Evolutionary conservation across 2,329 filamentous ascomycete species (phyloP), one percentile per base, ranked within the genome.

Genomic region (Colletotrichum horii): DNA sequence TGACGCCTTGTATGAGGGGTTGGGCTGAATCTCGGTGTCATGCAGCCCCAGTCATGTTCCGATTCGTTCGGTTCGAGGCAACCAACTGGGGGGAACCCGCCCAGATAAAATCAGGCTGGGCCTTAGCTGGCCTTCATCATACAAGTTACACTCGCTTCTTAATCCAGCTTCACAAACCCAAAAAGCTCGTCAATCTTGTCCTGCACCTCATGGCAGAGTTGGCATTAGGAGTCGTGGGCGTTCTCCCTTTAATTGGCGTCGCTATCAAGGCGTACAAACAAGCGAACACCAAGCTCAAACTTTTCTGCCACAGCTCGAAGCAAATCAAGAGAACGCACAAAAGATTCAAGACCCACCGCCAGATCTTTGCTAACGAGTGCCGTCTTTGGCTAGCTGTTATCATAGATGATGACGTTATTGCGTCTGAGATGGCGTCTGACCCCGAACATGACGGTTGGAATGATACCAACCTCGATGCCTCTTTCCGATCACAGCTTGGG

Each of bases 281-380:
- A n/a, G 65, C 61, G 5, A 64, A 62, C n/a, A 5, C 14, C 15
- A 72, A 76, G 24, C 16, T 76, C 26, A 69, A 69, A 12, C 24
- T 43, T 19, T 75, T 67, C 61, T 58, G 67, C 4, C 73, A 71
- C 22, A 64, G 60, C 38, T 75, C 73, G 4, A 71, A 38, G 22
- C 34, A 61, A 26, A 26, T 68, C 34, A 62, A 64, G 19, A 52
- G 28, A 3, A 19, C 58, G 12, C 52, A 67, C 4, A 62, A 68
- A 24, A 8, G 22, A 4, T 34, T 75, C 19, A 36, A 14, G 12
- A n/a, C 70, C n/a, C 73, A 75, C 26, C 67, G 34, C 2, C 34
- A 64, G 22, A 8, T 74, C 8, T 76, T 76, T 22, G 32, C 60
- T 14, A 71, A 76, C 24, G 70, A 76, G 15, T 76, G 74, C 16